Evolutionary conservation across 208 protist genomes (phyloP), one percentile per base, ranked within the genome.

Genomic region (Angomonas ambiguus): DNA sequence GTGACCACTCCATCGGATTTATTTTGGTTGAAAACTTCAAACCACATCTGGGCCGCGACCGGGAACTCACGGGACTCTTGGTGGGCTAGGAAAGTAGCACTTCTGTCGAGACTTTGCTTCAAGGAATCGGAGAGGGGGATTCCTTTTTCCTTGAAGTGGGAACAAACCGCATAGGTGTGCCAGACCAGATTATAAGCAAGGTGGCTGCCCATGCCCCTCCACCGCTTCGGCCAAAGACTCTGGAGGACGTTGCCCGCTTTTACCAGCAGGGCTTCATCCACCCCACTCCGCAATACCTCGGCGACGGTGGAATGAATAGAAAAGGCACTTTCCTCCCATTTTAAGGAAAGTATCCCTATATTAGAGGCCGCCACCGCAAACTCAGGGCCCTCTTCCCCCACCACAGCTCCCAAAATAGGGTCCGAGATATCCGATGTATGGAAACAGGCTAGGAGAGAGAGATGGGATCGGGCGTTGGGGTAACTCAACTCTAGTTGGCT

Each of bases 31-130:
- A 75, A 59, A n/a, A 78, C 61, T 20, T 59, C 28, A 31, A 61
- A 38, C 87, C 90, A 96, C 53, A 96, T 61, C 51, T 85, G 74
- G 0, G 78, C 87, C n/a, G 90, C 87, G 24, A 85, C 59, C 0
- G 16, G 6, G 1, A 96, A 60, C 27, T 93, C 83, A 2, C 80
- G 75, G 0, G 66, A 80, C 61, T 88, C 83, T 25, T 65, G 33
- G 63, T 92, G 80, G 0, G 85, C 83, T 13, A 93, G 79, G 67
- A 88, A 84, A 2, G 72, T 79, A 10, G 87, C 85, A 53, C 81
- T 85, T 38, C 82, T 75, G 51, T 96, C 87, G 57, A 93, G 57
- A 33, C 77, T 72, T 5, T 70, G 49, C 27, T 89, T 51, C 5
- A 92, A 42, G 16, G 74, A 56, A 11, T 75, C 57, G 11, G 67